Percentiles rank a stretch among this genome's conserved stretches.
phyloP scores from a whole-genome alignment of 352 stramenopile genomes.

The Globisporangium cylindrosporum region DNA sequence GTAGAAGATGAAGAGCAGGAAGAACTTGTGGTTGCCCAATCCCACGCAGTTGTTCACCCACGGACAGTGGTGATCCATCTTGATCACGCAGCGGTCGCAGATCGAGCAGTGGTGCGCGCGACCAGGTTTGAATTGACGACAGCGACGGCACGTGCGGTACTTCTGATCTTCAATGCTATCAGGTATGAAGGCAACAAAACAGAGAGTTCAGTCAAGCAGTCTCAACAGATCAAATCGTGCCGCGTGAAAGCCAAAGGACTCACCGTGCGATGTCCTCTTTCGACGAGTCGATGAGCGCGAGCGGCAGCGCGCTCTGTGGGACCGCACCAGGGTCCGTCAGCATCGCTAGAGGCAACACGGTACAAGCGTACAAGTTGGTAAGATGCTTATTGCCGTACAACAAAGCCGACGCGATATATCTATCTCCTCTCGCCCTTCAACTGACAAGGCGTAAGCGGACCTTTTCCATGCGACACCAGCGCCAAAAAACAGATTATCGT shows the following conservation, averaged over 20 bases:
- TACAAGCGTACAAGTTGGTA: background rate
- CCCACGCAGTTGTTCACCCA: constrained; percentile 99
- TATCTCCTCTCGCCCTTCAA: background rate
- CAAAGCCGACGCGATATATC: too few species aligned
- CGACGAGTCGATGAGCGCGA: constrained; percentile 64
- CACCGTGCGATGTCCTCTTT: constrained; percentile 76
- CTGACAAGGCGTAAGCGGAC: constrained; percentile 23
- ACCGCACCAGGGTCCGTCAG: constrained; percentile 97
- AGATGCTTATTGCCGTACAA: background rate
- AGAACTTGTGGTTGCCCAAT: constrained; percentile 98
- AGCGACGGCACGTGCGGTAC: constrained; percentile 87
- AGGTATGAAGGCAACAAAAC: constrained; percentile 14
- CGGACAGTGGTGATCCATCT: constrained; percentile 99
- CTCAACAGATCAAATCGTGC: background rate
- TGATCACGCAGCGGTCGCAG: constrained; percentile 95
- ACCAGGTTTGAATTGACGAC: constrained; percentile 95
- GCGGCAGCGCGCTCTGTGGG: constrained; percentile 90
- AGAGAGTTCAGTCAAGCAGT: background rate
- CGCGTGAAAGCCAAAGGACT: background rate
- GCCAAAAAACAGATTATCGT: constrained; percentile 84
- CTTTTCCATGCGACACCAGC: constrained; percentile 93
- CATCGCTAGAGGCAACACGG: constrained; percentile 79
- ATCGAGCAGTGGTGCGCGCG: constrained; percentile 97
- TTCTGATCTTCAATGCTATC: constrained; percentile 72
- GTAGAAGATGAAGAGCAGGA: constrained; percentile 89